Base-by-base conservation (phyloP, 768 basidiomycete species). In the Phylloporus rhodoxanthus region DNA sequence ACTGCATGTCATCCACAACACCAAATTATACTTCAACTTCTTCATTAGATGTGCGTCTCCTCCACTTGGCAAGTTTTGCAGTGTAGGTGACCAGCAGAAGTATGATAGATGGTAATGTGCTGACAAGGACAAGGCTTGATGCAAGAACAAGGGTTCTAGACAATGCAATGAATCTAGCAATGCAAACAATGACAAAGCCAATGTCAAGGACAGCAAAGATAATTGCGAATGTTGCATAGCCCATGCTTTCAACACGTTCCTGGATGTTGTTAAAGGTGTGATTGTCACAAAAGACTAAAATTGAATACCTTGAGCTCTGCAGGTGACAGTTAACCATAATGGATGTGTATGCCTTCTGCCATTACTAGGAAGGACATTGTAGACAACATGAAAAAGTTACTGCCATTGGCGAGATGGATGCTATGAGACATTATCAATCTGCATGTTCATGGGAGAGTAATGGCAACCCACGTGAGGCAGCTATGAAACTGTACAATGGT, bases 281-380 rank as follows among this genome's bases (percentile, higher is more conserved):
- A 15, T 15, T 33, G 32, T 32, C 1, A 0, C 5, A 4, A 26
- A 7, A 25, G 15, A 1, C 20, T 37, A 14, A 21, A 59, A n/a
- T n/a, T n/a, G n/a, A n/a, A n/a, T n/a, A n/a, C n/a, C n/a, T n/a
- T 64, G 1, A 64, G 46, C 21, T 64, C 40, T n/a, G n/a, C n/a
- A n/a, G n/a, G n/a, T 42, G 62, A 45, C 39, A 64, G 54, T 41
- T 59, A 51, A 43, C 49, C 57, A 21, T 63, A 61, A 8, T 45
- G 44, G 1, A 61, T 21, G 15, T 45, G 57, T 8, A 58, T 56
- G 9, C 30, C 54, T 42, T 62, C 61, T 0, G 61, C 54, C 56
- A 58, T 50, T 0, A 52, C 32, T 32, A 62, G 21, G 23, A 63
- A 54, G 5, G 41, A 51, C 30, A 62, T 23, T 1, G 52, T 17